Base-by-base conservation (phyloP, 768 basidiomycete genomes). In the Candolleomyces aberdarensis region DNA sequence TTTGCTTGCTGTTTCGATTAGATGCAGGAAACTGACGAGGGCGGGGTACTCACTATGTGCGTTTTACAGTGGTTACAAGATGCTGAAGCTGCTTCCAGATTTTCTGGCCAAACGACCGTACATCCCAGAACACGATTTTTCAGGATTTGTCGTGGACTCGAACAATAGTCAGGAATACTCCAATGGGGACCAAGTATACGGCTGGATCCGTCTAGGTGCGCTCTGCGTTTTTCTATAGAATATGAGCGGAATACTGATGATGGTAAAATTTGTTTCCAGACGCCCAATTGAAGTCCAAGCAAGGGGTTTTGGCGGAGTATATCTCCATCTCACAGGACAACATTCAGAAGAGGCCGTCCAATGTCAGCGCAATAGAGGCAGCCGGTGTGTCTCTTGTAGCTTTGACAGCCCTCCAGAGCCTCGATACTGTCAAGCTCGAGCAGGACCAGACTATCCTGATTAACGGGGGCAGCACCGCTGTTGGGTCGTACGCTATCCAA, bases 401-500 rank as follows among this genome's bases (percentile, higher is more conserved):
- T 3, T 62, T 81, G 51, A 90, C 90, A 0, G 85, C 88, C 0
- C 80, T 84, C 59, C 80, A 85, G 61, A 80, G 76, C 0, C 77
- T 92, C 8, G 67, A 77, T 0, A 67, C 75, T 0, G 81, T 75
- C 0, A 74, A 80, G 29, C 69, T 89, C n/a, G 80, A 88, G 66
- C 65, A 74, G 22, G 85, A 82, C 1, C 85, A 86, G 65, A 78
- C 78, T 1, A 74, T 92, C 3, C 81, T 92, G 63, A 75, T 93
- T 66, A 86, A 89, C 59, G 89, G 89, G 0, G 91, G 88, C 3
- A 86, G 85, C 56, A 83, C 86, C 1, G 73, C 85, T 11, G 87
- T 91, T 1, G 91, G 90, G 4, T 74, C 78, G 19, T 82, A 81
- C 64, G 89, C 87, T 1, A 87, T 92, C 51, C 88, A 91, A 69